Evolutionary conservation across 345 rosid genomes (phyloP).

Genomic region (Abelmoschus esculentus): DNA sequence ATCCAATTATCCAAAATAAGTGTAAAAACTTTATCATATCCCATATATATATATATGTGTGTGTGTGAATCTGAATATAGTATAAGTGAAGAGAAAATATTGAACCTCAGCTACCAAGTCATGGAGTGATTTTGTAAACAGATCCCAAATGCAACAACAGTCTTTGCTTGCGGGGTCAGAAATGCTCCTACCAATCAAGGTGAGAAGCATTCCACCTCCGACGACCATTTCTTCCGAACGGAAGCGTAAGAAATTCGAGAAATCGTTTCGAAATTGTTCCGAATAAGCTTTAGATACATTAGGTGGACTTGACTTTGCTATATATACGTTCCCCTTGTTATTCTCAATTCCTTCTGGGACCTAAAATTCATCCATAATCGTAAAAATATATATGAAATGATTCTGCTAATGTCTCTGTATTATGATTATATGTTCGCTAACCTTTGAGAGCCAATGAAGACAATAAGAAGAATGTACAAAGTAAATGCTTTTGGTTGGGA

Average conservation of each 20-base stretch:
- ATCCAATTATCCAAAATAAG: no score
- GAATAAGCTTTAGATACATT: neutral
- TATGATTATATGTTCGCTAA: no score
- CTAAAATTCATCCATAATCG: neutral
- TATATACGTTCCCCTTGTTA: neutral
- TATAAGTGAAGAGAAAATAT: no score
- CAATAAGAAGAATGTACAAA: neutral
- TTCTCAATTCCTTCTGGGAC: constrained; percentile 9
- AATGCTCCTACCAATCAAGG: constrained; percentile 27
- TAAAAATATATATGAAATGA: no score
- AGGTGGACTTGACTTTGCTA: neutral
- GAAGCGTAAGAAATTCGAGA: constrained; percentile 26
- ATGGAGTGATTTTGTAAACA: constrained; percentile 26
- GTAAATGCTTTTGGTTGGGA: neutral
- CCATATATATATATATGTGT: no score
- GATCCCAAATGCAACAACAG: constrained; percentile 13
- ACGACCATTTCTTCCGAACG: constrained; percentile 26
- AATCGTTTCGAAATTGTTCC: constrained; percentile 22
- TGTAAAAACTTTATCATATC: no score
- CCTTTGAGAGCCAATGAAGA: neutral
- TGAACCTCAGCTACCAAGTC: constrained; percentile 17
- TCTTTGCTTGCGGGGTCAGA: constrained; percentile 19
- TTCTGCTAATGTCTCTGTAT: no score
- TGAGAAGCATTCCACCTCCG: constrained; percentile 15
- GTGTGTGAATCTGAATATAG: no score